Conservation (phyloP, 495 filamentous ascomycete species). For the Penicillium flavigenum region DNA sequence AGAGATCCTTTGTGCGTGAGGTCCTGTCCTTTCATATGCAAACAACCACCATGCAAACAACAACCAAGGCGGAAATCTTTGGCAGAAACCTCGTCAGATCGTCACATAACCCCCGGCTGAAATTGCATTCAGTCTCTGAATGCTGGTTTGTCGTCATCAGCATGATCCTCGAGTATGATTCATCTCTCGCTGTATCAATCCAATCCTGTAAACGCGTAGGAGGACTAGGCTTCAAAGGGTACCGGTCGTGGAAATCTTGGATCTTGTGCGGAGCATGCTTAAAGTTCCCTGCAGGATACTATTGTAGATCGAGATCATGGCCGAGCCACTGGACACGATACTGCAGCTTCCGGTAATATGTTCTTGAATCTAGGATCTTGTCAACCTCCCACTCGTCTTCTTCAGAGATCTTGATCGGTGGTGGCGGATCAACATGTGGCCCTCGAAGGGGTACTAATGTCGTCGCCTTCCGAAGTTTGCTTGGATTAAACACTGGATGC, state of each 20-base stretch:
- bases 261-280: constrained; percentile 3
- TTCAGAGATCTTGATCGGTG: constrained; percentile 3
- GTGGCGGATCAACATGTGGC: not conserved
- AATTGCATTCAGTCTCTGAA: no score
- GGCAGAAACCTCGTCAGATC: no score
- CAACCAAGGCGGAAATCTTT: no score
- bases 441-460: not conserved
- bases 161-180: no score
- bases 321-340: constrained; percentile 11
- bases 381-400: constrained; percentile 17
- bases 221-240: constrained; percentile 6
- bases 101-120: no score
- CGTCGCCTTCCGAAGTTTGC: constrained; percentile 8
- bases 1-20: no score
- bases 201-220: not conserved
- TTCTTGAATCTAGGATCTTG: not conserved
- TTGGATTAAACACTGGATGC: constrained; percentile 15
- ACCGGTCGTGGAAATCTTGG: not conserved
- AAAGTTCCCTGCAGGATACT: constrained; percentile 7
- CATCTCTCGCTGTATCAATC: no score
- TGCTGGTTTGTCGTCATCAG: no score
- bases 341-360: constrained; percentile 8
- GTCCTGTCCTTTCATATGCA: no score
- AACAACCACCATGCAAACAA: no score
- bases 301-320: constrained; percentile 6